Evolutionary conservation across 257 asterid species (phyloP).

Genomic region (Nicotiana obtusifolia): DNA sequence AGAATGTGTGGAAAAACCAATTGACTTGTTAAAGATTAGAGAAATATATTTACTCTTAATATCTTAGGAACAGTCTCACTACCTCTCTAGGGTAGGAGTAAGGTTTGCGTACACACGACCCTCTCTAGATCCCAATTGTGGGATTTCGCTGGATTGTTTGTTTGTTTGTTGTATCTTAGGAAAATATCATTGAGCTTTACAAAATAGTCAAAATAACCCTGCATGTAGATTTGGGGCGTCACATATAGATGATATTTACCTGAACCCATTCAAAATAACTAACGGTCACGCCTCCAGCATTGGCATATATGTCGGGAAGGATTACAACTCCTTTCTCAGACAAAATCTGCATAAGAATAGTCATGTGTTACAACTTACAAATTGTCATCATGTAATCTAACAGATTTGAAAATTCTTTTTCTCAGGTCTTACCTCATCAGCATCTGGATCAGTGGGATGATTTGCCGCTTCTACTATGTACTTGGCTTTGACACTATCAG

Average conservation of each 20-base stretch:
- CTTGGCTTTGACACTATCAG: slow-evolving; percentile 65
- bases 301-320: slow-evolving; percentile 90
- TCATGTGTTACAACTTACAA: background rate
- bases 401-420: background rate
- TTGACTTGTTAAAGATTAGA: background rate
- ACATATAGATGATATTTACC: slow-evolving; percentile 32
- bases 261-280: slow-evolving; percentile 98
- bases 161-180: background rate
- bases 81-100: no score
- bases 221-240: background rate
- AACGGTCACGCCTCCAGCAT: slow-evolving; percentile 95
- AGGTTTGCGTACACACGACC: no score
- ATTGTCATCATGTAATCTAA: background rate
- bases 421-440: slow-evolving; percentile 70
- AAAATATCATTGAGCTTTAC: background rate
- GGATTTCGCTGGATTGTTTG: no score
- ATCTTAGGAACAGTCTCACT: no score
- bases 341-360: slow-evolving; percentile 49
- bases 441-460: slow-evolving; percentile 95
- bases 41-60: background rate
- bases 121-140: no score
- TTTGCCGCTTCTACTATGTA: slow-evolving; percentile 86
- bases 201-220: background rate
- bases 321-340: slow-evolving; percentile 66
- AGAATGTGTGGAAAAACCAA: background rate